Evolutionary conservation across 2,329 filamentous ascomycete species (phyloP).

Genomic region (Teratosphaeria destructans): DNA sequence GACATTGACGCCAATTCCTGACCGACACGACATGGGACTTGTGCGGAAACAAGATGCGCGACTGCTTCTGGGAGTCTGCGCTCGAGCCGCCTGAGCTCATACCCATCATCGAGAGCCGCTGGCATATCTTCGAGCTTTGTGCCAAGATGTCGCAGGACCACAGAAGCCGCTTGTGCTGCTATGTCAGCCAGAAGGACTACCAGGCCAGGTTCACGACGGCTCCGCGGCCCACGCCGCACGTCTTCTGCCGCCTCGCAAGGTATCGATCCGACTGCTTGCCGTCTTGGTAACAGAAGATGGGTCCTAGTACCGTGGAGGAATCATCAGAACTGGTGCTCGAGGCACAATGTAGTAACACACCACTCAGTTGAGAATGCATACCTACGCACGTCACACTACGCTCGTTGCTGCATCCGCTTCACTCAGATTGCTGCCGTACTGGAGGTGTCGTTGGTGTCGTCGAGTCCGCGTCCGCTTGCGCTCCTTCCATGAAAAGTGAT

Average conservation of each 20-base stretch:
- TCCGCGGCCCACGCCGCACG: too few relatives aligned
- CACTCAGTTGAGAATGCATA: background rate
- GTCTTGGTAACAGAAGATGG: too few relatives aligned
- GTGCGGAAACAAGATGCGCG: background rate
- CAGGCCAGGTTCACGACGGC: too few relatives aligned
- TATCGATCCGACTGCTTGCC: too few relatives aligned
- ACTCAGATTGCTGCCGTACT: background rate
- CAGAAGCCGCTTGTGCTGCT: too few relatives aligned
- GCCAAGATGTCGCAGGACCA: too few relatives aligned
- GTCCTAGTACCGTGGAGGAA: too few relatives aligned
- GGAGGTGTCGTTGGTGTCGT: background rate
- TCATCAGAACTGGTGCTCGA: too few relatives aligned
- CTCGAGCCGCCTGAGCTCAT: background rate
- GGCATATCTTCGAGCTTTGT: too few relatives aligned
- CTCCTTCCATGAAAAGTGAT: background rate
- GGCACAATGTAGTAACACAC: background rate
- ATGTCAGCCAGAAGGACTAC: too few relatives aligned
- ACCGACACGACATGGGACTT: constrained; percentile 8
- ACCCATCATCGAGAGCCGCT: too few relatives aligned
- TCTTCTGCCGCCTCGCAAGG: too few relatives aligned
- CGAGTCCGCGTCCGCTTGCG: background rate
- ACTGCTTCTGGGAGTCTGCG: background rate
- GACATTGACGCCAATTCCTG: constrained; percentile 65
- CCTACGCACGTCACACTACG: background rate
- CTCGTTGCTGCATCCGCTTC: background rate